Percentiles rank a stretch among this genome's conserved stretches.
Conservation (phyloP, 129 eudicot genomes). For the Tagetes patula region DNA sequence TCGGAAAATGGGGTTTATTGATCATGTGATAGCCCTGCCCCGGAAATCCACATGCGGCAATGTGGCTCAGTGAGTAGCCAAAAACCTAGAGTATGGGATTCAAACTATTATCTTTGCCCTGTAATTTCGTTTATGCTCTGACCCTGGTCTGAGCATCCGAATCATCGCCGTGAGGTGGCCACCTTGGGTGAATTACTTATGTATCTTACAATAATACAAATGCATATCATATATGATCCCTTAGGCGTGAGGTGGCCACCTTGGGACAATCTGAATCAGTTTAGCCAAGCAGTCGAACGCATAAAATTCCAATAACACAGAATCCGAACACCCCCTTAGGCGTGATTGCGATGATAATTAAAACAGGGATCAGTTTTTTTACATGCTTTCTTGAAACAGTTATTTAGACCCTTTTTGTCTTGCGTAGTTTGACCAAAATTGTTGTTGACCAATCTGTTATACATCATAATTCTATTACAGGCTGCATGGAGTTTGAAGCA, state of each 20-base stretch:
- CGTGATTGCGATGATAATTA: background rate
- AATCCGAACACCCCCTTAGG: background rate
- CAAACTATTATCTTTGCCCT: too few relatives aligned
- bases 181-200: too few relatives aligned
- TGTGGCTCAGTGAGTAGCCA: too few relatives aligned
- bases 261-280: background rate
- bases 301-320: background rate
- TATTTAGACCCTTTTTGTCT: background rate
- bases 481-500: conserved; percentile 23
- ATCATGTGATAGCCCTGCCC: too few relatives aligned
- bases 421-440: conserved; percentile 2
- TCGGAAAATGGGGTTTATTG: too few relatives aligned
- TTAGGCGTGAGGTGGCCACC: background rate
- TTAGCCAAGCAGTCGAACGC: background rate
- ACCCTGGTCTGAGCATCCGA: too few relatives aligned
- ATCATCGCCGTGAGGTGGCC: too few relatives aligned
- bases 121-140: too few relatives aligned
- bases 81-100: too few relatives aligned
- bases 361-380: background rate
- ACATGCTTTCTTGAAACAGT: conserved; percentile 5
- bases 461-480: conserved; percentile 14
- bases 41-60: too few relatives aligned
- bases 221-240: background rate
- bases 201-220: background rate
- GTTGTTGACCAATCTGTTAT: background rate